Evolutionary conservation across 2,329 filamentous ascomycete species (phyloP).

Genomic region (Venturia oleaginea): DNA sequence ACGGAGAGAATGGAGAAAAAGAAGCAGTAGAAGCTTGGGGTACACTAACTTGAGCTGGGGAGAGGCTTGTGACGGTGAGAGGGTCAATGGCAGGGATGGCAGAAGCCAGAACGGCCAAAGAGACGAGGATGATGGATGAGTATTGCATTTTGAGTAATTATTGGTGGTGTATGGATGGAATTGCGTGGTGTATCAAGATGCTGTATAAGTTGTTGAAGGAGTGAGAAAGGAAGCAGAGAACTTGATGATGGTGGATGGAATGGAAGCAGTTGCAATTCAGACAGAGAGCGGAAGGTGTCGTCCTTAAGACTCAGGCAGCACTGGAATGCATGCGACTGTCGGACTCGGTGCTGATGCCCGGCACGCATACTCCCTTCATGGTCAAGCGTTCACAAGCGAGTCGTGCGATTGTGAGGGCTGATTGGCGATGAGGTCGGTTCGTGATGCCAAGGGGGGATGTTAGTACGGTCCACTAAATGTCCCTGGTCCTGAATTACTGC

Average conservation of each 20-base stretch:
- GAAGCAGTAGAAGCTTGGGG: neutral
- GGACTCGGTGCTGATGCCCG: neutral
- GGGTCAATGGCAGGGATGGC: slow-evolving; percentile 8
- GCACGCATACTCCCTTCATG: too few species aligned
- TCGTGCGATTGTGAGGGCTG: neutral
- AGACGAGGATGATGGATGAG: slow-evolving; percentile 9
- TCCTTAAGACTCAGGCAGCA: neutral
- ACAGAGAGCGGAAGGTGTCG: neutral
- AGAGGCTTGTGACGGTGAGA: slow-evolving; percentile 12
- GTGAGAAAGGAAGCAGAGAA: neutral
- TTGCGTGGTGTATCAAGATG: neutral
- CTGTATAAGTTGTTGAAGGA: neutral
- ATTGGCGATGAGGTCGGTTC: neutral
- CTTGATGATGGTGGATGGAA: neutral
- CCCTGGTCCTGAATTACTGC: neutral
- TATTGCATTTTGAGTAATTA: neutral
- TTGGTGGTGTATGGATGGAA: neutral
- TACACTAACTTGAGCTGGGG: slow-evolving; percentile 9
- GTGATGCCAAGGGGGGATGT: neutral
- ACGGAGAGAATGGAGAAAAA: neutral
- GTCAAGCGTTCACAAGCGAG: neutral
- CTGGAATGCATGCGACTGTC: too few species aligned
- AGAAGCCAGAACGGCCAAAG: slow-evolving; percentile 9
- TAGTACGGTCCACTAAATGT: neutral
- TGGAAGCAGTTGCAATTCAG: neutral